Base-by-base conservation (phyloP, 371 early-diverging fungal genomes). In the Saksenaea oblongispora region DNA sequence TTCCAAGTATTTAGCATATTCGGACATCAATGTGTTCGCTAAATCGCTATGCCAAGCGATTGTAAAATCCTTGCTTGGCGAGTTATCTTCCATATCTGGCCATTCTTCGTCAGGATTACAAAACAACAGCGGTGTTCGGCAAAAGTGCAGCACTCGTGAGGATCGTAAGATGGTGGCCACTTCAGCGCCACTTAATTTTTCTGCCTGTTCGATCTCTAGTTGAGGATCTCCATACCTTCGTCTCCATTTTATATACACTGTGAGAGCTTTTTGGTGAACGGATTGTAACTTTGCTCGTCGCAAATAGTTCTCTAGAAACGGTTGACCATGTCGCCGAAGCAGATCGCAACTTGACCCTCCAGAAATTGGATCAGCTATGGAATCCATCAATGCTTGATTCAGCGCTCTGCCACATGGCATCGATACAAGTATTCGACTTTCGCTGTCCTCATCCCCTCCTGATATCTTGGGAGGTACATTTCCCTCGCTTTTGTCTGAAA, bases 1-100 rank as follows among this genome's bases (percentile, higher is more conserved):
- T 54, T 84, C 82, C 53, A 92, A 70, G 57, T 92, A 91, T 11
- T 73, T 67, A 5, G 87, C 78, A 64, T 90, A 92, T 51, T 89
- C 88, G 11, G 62, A 56, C 67, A 90, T 67, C 44, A 89, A 78
- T 1, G 77, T 67, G n/a, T 80, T 71, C 0, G 85, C 76, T 73
- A 91, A 71, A 8, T 76, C 67, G 15, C 76, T 73, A 65, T 85
- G 88, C 92, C 91, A 91, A 4, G 64, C 59, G 1, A 72, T 37
- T 5, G 75, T 62, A 7, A 37, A 42, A 14, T 64, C 57, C 8
- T 39, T 59, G 17, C 56, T 44, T 0, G 58, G 28, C 15, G 72
- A 56, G 18, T 61, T 72, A 11, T 73, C 64, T 10, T 67, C 67
- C 28, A 73, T 26, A 31, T 42, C 54, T 2, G 41, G 54, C 79